These are phyloP conservation scores for Lentinus brumalis DNA, from an alignment of 768 basidiomycete species.

Conservation along the genomic window DNA sequence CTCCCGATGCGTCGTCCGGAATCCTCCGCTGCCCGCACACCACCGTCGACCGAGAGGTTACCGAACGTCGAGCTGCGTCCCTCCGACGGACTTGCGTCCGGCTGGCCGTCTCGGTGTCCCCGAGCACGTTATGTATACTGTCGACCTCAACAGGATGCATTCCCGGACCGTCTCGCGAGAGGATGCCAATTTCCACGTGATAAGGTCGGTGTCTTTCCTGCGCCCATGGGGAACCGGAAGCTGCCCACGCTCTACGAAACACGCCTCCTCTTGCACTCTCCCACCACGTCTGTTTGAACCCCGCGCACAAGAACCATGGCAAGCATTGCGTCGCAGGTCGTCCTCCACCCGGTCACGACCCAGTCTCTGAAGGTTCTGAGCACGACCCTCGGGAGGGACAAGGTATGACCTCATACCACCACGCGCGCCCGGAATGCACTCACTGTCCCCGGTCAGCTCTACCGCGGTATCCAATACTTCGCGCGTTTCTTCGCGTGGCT, in stretches of 20 bases:
- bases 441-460: conserved; percentile 52
- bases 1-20: conserved; percentile 18
- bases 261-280: background rate
- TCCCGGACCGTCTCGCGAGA: conserved; percentile 3
- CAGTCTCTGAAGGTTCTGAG: conserved; percentile 73
- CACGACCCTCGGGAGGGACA: conserved; percentile 89
- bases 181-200: conserved; percentile 29
- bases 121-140: too few species aligned
- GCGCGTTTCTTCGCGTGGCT: conserved; percentile 89
- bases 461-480: conserved; percentile 90
- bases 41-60: too few species aligned
- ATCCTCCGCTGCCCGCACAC: conserved; percentile 2
- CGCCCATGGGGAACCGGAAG: conserved; percentile 13
- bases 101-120: too few species aligned
- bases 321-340: conserved; percentile 66
- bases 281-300: background rate
- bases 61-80: too few species aligned
- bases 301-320: conserved; percentile 28
- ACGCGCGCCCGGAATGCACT: background rate
- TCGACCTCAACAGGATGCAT: too few species aligned
- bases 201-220: conserved; percentile 18
- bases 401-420: conserved; percentile 49
- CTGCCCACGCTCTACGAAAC: background rate
- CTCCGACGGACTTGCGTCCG: too few species aligned
- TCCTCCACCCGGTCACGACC: conserved; percentile 83